These are phyloP conservation scores for Penicillium pulvis DNA, from an alignment of 495 filamentous ascomycete species.

Conservation along the genomic window DNA sequence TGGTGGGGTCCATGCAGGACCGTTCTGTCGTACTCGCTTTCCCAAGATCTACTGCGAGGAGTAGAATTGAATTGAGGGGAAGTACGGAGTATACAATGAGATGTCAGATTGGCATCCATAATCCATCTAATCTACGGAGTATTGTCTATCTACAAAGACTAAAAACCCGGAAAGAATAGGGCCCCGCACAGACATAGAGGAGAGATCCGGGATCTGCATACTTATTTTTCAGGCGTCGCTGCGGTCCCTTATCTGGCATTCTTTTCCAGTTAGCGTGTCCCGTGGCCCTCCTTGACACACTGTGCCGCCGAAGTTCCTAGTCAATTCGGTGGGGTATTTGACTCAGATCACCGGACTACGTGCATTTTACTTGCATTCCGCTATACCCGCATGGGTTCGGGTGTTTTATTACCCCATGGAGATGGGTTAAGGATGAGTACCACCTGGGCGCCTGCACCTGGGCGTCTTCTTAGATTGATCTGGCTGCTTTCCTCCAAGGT, in stretches of 20 bases:
- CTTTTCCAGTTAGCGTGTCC: background rate
- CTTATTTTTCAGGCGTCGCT: background rate
- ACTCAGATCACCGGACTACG: background rate
- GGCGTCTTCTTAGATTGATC: too few species aligned
- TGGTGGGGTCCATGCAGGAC: background rate
- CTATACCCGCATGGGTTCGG: too few species aligned
- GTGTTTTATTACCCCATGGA: too few species aligned
- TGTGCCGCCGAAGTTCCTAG: background rate
- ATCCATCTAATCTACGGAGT: background rate
- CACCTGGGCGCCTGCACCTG: too few species aligned
- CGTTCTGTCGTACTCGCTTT: background rate
- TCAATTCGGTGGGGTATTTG: background rate
- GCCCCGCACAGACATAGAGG: background rate
- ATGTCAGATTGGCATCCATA: background rate
- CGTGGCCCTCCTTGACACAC: background rate
- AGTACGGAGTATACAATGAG: background rate
- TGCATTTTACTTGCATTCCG: background rate
- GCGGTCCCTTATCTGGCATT: background rate
- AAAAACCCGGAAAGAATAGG: background rate
- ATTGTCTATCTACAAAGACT: too few species aligned
- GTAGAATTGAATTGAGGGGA: background rate
- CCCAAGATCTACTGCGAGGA: background rate
- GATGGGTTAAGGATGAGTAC: too few species aligned
- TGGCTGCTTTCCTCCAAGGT: too few species aligned
- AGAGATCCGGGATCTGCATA: background rate